phyloP scores from a whole-genome alignment of 768 basidiomycete genomes.

The Amanita thiersii region DNA sequence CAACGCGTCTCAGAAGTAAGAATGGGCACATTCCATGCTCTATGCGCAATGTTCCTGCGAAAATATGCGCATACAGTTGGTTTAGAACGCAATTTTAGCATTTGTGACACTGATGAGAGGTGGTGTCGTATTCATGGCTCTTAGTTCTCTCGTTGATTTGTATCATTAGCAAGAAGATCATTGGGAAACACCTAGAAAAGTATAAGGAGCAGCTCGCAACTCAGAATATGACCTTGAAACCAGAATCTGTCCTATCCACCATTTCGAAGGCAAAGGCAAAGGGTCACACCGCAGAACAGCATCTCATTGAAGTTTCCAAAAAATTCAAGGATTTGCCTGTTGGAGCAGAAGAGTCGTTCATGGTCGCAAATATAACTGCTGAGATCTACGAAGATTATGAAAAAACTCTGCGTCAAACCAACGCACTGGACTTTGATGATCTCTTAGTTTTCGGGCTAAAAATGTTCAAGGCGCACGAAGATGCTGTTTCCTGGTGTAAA shows the following conservation, averaged over 20 bases:
- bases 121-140: constrained; percentile 18
- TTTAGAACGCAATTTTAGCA: constrained; percentile 67
- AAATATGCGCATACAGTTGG: constrained; percentile 51
- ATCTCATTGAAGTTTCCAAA: constrained; percentile 19
- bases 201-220: constrained; percentile 38
- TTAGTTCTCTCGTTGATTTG: constrained; percentile 3
- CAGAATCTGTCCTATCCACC: constrained; percentile 40
- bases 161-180: constrained; percentile 54
- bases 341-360: constrained; percentile 16
- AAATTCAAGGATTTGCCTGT: constrained; percentile 6
- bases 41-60: constrained; percentile 67
- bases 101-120: constrained; percentile 80
- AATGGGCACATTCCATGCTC: constrained; percentile 74
- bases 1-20: constrained; percentile 42
- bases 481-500: constrained; percentile 48
- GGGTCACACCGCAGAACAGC: constrained; percentile 45
- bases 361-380: constrained; percentile 29
- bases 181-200: constrained; percentile 50
- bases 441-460: constrained; percentile 65
- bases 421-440: constrained; percentile 86
- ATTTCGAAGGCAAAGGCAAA: constrained; percentile 77
- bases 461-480: constrained; percentile 44
- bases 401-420: constrained; percentile 44
- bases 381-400: constrained; percentile 65
- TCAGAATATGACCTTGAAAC: constrained; percentile 45